Percentiles rank a stretch among this genome's conserved stretches.
Conservation (phyloP, 75 land plant genomes). For the Isoetes taiwanensis region DNA sequence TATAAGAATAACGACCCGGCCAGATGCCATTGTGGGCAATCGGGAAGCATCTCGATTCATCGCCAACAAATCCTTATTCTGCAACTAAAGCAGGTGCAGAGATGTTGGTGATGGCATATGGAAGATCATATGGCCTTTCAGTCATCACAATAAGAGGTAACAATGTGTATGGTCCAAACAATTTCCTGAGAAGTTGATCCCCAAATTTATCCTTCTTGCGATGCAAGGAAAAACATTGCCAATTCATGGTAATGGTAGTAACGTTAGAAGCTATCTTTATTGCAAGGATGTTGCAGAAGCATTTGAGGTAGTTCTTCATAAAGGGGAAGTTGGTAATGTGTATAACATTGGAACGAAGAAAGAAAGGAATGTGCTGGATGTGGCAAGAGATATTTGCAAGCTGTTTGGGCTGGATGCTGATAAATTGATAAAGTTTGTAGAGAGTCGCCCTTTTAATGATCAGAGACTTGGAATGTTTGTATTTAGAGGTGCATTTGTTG, state of each 20-base stretch:
- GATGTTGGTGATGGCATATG: conserved; percentile 11
- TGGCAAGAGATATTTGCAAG: conserved; percentile 26
- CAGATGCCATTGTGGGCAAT: conserved; percentile 20
- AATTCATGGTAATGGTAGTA: conserved; percentile 25
- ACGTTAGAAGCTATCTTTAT: conserved; percentile 29
- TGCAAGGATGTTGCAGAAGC: conserved; percentile 28
- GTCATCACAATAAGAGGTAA: conserved; percentile 11
- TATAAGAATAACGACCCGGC: conserved; percentile 11
- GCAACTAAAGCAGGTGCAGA: conserved; percentile 12
- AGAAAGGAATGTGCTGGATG: conserved; percentile 23
- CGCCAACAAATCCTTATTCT: conserved; percentile 14
- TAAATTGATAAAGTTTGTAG: conserved; percentile 15
- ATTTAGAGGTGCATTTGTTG: too few relatives aligned
- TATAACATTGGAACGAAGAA: conserved; percentile 23
- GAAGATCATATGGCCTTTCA: conserved; percentile 6
- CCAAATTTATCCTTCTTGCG: conserved; percentile 13
- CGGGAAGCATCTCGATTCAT: conserved; percentile 9
- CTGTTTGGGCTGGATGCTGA: conserved; percentile 17
- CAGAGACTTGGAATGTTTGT: too few relatives aligned
- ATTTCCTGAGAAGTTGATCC: conserved; percentile 18
- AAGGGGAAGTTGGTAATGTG: conserved; percentile 26
- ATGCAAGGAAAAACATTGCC: conserved; percentile 15
- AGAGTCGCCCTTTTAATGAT: conserved; percentile 27
- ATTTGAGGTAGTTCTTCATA: conserved; percentile 26
- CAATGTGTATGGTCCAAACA: conserved; percentile 20